phyloP scores from a whole-genome alignment of 768 basidiomycete species.

The Leccinum incarnatum region DNA sequence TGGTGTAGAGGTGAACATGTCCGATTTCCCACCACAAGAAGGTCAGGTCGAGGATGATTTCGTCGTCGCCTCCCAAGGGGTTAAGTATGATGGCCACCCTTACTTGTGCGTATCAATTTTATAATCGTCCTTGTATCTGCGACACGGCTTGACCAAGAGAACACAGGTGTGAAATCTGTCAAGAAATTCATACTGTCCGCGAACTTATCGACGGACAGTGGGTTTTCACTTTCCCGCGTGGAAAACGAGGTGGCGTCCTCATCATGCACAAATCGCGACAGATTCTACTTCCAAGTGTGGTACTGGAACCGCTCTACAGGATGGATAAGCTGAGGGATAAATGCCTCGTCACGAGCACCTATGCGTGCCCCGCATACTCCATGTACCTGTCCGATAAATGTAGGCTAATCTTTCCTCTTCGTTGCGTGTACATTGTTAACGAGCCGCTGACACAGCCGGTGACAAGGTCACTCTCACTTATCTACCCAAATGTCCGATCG shows the following conservation, averaged over 20 bases:
- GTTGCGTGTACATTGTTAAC: not conserved
- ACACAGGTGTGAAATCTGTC: not conserved
- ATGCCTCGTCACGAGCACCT: slow-evolving; percentile 30
- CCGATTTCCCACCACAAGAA: slow-evolving; percentile 17
- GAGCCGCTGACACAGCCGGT: slow-evolving; percentile 9
- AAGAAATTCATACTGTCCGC: not conserved
- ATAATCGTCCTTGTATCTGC: not conserved
- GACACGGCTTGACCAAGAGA: not conserved
- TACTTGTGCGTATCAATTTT: not conserved
- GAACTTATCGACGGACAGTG: slow-evolving; percentile 33
- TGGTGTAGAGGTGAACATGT: slow-evolving; percentile 11
- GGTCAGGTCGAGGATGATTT: slow-evolving; percentile 20
- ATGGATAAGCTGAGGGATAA: slow-evolving; percentile 28
- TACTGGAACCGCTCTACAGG: slow-evolving; percentile 27
- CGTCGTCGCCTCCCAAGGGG: slow-evolving; percentile 21
- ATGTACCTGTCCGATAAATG: slow-evolving; percentile 33
- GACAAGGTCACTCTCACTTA: slow-evolving; percentile 23
- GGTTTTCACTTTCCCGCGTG: slow-evolving; percentile 19
- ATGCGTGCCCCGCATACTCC: slow-evolving; percentile 31
- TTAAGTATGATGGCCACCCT: slow-evolving; percentile 5
- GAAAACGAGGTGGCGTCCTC: slow-evolving; percentile 32
- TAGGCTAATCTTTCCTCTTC: not conserved
- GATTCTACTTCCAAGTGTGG: slow-evolving; percentile 12
- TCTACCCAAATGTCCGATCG: slow-evolving; percentile 9
- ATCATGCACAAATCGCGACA: slow-evolving; percentile 30